A percentile compares a stretch with the other conserved stretches of the same genome.
Conservation (phyloP, 1,284 basidiomycete species). For the Apiotrichum siamense region DNA sequence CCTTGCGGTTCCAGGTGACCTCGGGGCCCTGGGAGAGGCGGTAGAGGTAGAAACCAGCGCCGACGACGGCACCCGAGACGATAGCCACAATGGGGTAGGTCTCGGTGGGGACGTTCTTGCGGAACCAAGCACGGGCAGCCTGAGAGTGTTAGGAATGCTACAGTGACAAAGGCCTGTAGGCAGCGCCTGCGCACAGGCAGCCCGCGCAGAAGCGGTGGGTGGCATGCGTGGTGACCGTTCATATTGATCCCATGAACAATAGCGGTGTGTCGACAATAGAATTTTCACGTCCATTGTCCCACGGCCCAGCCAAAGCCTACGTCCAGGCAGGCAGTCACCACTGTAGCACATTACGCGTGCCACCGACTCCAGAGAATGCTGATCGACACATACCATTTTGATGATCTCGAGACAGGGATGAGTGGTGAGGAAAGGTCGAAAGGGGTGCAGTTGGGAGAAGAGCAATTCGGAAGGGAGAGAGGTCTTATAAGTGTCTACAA, state of each 20-base stretch:
- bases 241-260: too few species aligned
- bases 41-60: constrained; percentile 40
- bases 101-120: constrained; percentile 32
- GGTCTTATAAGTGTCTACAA: neutral
- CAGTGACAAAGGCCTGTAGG: neutral
- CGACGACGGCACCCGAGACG: constrained; percentile 35
- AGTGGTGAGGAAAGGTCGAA: constrained; percentile 1
- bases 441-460: neutral
- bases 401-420: neutral
- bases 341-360: neutral
- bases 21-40: constrained; percentile 41
- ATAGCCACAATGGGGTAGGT: constrained; percentile 33
- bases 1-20: constrained; percentile 44
- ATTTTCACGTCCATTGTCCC: too few species aligned
- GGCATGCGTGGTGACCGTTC: too few species aligned
- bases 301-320: too few species aligned
- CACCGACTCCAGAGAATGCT: neutral
- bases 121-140: constrained; percentile 2
- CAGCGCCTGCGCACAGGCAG: too few species aligned
- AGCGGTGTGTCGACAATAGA: too few species aligned
- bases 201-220: too few species aligned
- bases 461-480: too few species aligned
- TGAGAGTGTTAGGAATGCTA: neutral
- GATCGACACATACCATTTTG: constrained; percentile 8
- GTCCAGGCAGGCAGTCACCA: neutral